These are phyloP conservation scores for Pilatotrama ljubarskyi DNA, from an alignment of 768 basidiomycete genomes.

Conservation along the genomic window DNA sequence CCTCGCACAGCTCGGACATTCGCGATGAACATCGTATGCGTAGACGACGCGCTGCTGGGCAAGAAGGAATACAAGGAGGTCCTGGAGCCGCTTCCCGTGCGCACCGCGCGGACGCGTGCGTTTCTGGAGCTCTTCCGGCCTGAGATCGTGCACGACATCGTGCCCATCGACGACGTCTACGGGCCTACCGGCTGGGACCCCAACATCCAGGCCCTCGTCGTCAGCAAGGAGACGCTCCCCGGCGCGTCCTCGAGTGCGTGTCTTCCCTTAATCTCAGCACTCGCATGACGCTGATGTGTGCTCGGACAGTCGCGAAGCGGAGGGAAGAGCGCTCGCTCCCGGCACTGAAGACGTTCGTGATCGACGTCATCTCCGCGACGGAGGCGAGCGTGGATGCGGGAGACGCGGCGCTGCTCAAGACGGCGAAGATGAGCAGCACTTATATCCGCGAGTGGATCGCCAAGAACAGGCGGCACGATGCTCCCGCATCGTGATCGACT, in stretches of 20 bases:
- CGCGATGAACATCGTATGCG: neutral
- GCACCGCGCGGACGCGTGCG: slow-evolving; percentile 56
- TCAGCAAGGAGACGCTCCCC: slow-evolving; percentile 82
- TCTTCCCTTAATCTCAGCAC: neutral
- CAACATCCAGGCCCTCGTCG: slow-evolving; percentile 88
- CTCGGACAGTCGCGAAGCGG: slow-evolving; percentile 57
- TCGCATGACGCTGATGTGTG: neutral
- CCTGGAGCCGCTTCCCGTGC: slow-evolving; percentile 58
- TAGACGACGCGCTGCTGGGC: slow-evolving; percentile 69
- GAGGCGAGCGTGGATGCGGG: slow-evolving; percentile 57
- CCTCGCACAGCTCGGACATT: neutral
- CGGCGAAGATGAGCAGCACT: slow-evolving; percentile 93
- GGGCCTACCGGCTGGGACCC: slow-evolving; percentile 90
- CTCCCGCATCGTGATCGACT: neutral
- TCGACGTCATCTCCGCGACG: slow-evolving; percentile 85
- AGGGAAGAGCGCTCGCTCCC: slow-evolving; percentile 59
- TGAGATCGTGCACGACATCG: slow-evolving; percentile 62
- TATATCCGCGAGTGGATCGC: slow-evolving; percentile 88
- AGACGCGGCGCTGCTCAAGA: slow-evolving; percentile 68
- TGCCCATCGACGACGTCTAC: slow-evolving; percentile 80
- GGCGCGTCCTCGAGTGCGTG: slow-evolving; percentile 78
- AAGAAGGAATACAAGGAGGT: slow-evolving; percentile 72
- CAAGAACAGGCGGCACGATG: slow-evolving; percentile 5
- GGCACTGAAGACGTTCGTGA: slow-evolving; percentile 67
- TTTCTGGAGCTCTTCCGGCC: slow-evolving; percentile 77